Evolutionary conservation across 2,329 filamentous ascomycete species (phyloP), one percentile per base, ranked within the genome.

Genomic region (Cytospora leucostoma): DNA sequence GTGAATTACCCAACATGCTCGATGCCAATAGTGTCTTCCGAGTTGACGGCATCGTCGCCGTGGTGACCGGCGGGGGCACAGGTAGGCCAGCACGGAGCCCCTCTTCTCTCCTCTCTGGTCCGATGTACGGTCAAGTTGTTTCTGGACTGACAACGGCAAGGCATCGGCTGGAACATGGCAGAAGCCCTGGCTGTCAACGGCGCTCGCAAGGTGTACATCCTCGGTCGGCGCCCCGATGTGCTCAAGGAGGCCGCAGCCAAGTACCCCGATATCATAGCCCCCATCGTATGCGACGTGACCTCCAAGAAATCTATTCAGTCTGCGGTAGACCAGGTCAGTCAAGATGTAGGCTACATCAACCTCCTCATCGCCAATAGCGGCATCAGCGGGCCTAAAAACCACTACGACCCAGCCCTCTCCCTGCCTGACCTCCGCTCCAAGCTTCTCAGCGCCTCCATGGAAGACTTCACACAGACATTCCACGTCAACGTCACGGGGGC

Each of bases 281-380:
- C 77, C 1, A 35, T 80, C 33, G 67, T 72, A 27, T 79, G 78
- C 70, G 78, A 80, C 60, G 76, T 80, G 17, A 75, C 74, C 0
- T 75, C 72, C 62, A 73, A 83, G 79, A 69, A 75, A 68, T 68
- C 84, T 80, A 75, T 84, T 1, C 84, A 87, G 37, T 71, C 82
- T 13, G 88, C 89, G 67, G 88, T 89, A 54, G 74, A 77, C 65
- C 79, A 73, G 40, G 75, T 92, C 61, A 75, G 79, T 4, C 73
- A 75, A 27, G 83, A 85, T 33, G 80, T 87, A 62, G 83, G 84
- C 55, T 80, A 84, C 70, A 81, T 91, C 71, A 84, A 89, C 68
- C 81, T 91, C 47, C 77, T 90, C 11, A 77, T 88, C 71, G 83
- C 82, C 73, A 86, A 84, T 69, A 87, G 88, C 1, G 89, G 89